Evolutionary conservation across 805 yeast species (phyloP).

Genomic region (Saccharomycopsis capsularis): DNA sequence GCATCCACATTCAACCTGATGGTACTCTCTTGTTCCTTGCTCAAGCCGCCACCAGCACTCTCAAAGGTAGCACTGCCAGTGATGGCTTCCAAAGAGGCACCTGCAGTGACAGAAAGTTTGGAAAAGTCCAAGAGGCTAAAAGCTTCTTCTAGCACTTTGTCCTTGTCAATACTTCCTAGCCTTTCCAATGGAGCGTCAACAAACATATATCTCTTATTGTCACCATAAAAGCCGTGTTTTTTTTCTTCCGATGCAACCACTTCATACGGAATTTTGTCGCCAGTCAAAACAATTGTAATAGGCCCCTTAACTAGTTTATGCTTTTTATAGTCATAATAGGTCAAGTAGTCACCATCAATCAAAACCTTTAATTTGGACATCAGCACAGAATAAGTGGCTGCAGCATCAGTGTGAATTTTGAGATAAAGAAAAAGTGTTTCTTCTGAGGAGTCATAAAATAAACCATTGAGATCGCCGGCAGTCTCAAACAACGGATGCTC

Average conservation of each 20-base stretch:
- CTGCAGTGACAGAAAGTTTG: conserved; percentile 33
- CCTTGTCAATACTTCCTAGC: conserved; percentile 24
- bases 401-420: conserved; percentile 44
- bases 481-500: conserved; percentile 18
- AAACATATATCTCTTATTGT: conserved; percentile 31
- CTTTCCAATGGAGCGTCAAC: conserved; percentile 40
- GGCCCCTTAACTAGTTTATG: conserved; percentile 42
- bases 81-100: conserved; percentile 33
- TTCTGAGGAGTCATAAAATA: conserved; percentile 38
- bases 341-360: conserved; percentile 43
- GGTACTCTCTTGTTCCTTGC: conserved; percentile 27
- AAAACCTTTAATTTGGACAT: conserved; percentile 40
- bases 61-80: conserved; percentile 18
- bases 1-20: conserved; percentile 28
- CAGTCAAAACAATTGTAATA: conserved; percentile 56
- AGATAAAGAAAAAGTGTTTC: conserved; percentile 53
- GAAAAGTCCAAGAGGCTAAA: conserved; percentile 14
- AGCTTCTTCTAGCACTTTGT: conserved; percentile 9
- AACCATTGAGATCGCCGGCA: conserved; percentile 32
- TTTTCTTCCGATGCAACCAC: conserved; percentile 28
- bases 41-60: conserved; percentile 29
- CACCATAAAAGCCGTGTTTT: conserved; percentile 24
- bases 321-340: conserved; percentile 37
- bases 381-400: conserved; percentile 38
- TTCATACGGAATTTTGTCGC: conserved; percentile 43